Evolutionary conservation across 176 grass and related monocot genomes (phyloP).

Genomic region (Aegilops sharonensis): DNA sequence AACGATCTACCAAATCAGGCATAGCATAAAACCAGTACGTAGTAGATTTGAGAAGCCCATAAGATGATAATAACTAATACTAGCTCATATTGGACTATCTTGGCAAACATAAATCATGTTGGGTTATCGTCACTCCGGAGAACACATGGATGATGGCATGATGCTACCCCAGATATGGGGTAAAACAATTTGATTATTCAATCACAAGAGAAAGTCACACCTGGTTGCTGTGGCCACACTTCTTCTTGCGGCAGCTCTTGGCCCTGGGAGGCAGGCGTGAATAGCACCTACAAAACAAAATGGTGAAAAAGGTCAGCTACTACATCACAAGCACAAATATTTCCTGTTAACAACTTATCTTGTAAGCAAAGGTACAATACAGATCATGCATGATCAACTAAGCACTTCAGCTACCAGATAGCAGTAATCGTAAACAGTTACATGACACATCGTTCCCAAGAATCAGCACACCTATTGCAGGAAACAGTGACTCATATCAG

Average conservation of each 20-base stretch:
- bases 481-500: background rate
- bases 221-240: conserved; percentile 76
- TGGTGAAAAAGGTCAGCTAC: background rate
- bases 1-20: background rate
- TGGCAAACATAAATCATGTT: background rate
- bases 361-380: background rate
- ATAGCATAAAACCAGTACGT: background rate
- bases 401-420: background rate
- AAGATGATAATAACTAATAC: background rate
- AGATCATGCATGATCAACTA: background rate
- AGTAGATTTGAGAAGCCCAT: background rate
- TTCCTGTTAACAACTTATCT: background rate
- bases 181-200: background rate
- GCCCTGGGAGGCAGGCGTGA: background rate
- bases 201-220: conserved; percentile 3
- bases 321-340: background rate
- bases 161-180: background rate
- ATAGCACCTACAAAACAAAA: conserved; percentile 14
- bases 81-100: background rate
- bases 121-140: background rate
- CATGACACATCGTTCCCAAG: background rate
- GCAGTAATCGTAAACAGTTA: background rate
- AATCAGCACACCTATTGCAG: background rate
- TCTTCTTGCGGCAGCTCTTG: conserved; percentile 47
- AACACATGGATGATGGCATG: background rate